Conservation (phyloP, 2,329 filamentous ascomycete species). For the Fusarium xylarioides region DNA sequence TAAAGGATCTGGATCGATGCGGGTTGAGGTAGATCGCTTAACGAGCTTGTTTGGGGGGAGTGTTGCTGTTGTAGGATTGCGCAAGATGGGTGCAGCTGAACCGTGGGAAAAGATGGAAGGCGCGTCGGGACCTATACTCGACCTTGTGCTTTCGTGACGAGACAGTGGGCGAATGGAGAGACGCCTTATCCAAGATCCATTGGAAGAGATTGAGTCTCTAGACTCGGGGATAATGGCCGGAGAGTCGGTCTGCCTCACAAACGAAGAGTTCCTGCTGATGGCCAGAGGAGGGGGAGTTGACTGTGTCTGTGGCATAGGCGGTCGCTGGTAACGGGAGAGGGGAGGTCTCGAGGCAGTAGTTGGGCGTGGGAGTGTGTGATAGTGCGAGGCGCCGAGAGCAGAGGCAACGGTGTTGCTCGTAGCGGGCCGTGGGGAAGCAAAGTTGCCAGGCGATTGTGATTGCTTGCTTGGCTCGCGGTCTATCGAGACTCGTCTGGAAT, state of each 20-base stretch:
- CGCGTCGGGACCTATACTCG: constrained; percentile 72
- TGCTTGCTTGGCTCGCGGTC: constrained; percentile 49
- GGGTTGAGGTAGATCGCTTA: constrained; percentile 72
- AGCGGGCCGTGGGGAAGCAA: constrained; percentile 52
- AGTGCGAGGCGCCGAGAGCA: constrained; percentile 45
- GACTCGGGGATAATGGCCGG: constrained; percentile 53
- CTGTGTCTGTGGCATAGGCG: constrained; percentile 52
- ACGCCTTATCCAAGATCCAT: constrained; percentile 76
- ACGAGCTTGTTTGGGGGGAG: constrained; percentile 78
- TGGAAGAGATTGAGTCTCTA: constrained; percentile 68
- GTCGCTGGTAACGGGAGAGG: constrained; percentile 50
- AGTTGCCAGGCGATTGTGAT: constrained; percentile 36
- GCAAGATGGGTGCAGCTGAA: constrained; percentile 70
- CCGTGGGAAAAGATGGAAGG: constrained; percentile 73
- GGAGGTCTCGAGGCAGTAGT: constrained; percentile 49
- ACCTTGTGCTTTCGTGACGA: constrained; percentile 70
- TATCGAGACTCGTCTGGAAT: constrained; percentile 44
- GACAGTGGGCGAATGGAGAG: constrained; percentile 73
- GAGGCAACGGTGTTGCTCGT: constrained; percentile 53
- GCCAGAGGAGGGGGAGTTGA: constrained; percentile 53
- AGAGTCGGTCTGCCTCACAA: constrained; percentile 52
- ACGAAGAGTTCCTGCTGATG: constrained; percentile 54
- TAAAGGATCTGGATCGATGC: constrained; percentile 54
- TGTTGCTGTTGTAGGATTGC: constrained; percentile 51
- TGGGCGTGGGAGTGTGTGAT: constrained; percentile 44